Percentiles rank a stretch among this genome's conserved stretches.
Evolutionary conservation across 2,329 filamentous ascomycete genomes (phyloP).

Genomic region (Fusarium bulbicola): DNA sequence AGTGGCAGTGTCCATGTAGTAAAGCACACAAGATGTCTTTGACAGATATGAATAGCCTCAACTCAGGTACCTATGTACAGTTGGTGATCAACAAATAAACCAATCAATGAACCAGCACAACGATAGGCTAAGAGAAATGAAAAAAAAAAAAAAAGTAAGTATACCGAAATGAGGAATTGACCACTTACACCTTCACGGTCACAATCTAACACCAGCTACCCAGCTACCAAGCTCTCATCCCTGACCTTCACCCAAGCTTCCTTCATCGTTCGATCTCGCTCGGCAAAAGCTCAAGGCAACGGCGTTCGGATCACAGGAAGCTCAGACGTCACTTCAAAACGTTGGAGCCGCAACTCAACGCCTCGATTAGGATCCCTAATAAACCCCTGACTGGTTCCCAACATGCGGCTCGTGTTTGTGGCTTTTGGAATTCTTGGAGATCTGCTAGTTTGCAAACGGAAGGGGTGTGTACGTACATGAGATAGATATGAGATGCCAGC

Average conservation of each 20-base stretch:
- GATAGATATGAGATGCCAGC: slow-evolving; percentile 6
- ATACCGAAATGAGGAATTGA: background rate
- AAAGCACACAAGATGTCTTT: too few relatives aligned
- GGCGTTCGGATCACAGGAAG: slow-evolving; percentile 22
- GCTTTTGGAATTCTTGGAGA: slow-evolving; percentile 28
- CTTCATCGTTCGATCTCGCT: slow-evolving; percentile 20
- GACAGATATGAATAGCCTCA: background rate
- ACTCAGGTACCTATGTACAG: too few relatives aligned
- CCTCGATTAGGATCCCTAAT: slow-evolving; percentile 4
- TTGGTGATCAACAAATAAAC: too few relatives aligned
- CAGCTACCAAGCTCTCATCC: background rate
- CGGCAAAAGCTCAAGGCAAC: slow-evolving; percentile 14
- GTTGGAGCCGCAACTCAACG: slow-evolving; percentile 32
- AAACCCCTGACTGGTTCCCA: slow-evolving; percentile 36
- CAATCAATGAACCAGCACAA: background rate
- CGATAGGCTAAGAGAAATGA: rapidly evolving
- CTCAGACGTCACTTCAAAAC: slow-evolving; percentile 19
- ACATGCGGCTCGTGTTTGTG: slow-evolving; percentile 35
- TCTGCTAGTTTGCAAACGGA: background rate
- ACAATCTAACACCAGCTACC: background rate
- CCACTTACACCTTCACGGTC: background rate
- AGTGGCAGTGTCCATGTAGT: background rate
- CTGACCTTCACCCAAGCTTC: background rate
- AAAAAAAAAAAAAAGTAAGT: background rate
- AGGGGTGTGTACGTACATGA: slow-evolving; percentile 15